Evolutionary conservation across 1,284 basidiomycete species (phyloP).

Genomic region (Papiliotrema fonsecae): DNA sequence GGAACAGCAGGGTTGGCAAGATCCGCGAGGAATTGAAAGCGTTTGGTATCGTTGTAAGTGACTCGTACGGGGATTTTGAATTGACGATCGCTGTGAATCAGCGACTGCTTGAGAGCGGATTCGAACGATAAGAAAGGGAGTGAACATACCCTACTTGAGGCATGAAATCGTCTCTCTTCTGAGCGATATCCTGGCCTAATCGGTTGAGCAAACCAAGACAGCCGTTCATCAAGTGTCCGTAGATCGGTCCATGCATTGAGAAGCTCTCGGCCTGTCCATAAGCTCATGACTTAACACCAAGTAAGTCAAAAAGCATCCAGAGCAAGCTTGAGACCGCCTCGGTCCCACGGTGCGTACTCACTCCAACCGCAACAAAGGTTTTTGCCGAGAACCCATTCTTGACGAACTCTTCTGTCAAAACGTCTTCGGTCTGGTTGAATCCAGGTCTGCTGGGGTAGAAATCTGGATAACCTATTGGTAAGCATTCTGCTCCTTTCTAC

Average conservation of each 20-base stretch:
- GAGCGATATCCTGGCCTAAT: slow-evolving; percentile 73
- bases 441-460: slow-evolving; percentile 78
- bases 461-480: slow-evolving; percentile 65
- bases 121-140: not conserved
- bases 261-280: slow-evolving; percentile 55
- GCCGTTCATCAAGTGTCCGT: slow-evolving; percentile 50
- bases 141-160: slow-evolving; percentile 41
- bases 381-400: slow-evolving; percentile 68
- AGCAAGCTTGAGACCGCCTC: too few relatives aligned
- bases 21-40: slow-evolving; percentile 83
- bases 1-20: slow-evolving; percentile 85
- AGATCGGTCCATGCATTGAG: slow-evolving; percentile 55
- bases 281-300: too few relatives aligned
- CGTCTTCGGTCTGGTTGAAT: slow-evolving; percentile 79
- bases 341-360: slow-evolving; percentile 15
- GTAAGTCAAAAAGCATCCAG: too few relatives aligned
- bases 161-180: slow-evolving; percentile 50
- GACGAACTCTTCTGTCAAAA: slow-evolving; percentile 68
- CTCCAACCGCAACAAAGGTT: slow-evolving; percentile 54
- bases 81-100: slow-evolving; percentile 56
- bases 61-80: slow-evolving; percentile 84
- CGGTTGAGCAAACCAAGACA: slow-evolving; percentile 67
- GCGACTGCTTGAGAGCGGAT: not conserved
- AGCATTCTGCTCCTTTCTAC: not conserved
- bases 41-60: slow-evolving; percentile 82